Base-by-base conservation (phyloP, 2,329 filamentous ascomycete species). In the Diaporthe citriasiana region DNA sequence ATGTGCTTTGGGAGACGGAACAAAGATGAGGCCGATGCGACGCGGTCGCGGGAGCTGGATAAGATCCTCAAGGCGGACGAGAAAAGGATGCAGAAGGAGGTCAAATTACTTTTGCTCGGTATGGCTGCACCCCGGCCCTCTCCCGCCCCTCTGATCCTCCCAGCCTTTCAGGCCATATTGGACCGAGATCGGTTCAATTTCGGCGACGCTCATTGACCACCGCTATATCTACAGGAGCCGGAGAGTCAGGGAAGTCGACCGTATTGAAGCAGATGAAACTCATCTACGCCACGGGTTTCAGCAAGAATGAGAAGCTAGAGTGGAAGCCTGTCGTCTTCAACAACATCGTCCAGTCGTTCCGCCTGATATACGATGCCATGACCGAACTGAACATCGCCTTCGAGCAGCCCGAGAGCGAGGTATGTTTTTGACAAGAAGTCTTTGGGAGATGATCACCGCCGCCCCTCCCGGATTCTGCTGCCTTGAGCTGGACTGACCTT, bases 201-300 rank as follows among this genome's bases (percentile, higher is more conserved):
- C 33, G 42, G 70, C 25, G n/a, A 51, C 47, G 65, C 71, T 73
- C 25, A 75, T 22, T 47, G 25, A 73, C 38, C 19, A 55, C 25
- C n/a, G 45, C 33, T 47, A 9, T 69, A 19, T 40, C 50, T 25
- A 35, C 42, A 75, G 95, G 96, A 83, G 96, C 96, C 79, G 96
- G 96, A 81, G 96, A 98, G 85, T 97, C 93, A 74, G 94, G 96
- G 77, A 98, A 98, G 85, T 98, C 96, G 12, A 98, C 96, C 1
- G 95, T 98, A 74, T 90, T 98, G 77, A 98, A 98, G 87, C 96
- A 98, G 88, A 98, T 99, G 97, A 96, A 96, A 83, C 92, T 99
- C 84, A 98, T 99, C 79, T 97, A 98, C 83, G 92, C 95, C 19
- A 92, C 95, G 83, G 96, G 97, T 68, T 98, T 98, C 86, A 94